These are phyloP conservation scores for Pyrenophora graminea DNA, from an alignment of 2,329 filamentous ascomycete species.

Conservation along the genomic window DNA sequence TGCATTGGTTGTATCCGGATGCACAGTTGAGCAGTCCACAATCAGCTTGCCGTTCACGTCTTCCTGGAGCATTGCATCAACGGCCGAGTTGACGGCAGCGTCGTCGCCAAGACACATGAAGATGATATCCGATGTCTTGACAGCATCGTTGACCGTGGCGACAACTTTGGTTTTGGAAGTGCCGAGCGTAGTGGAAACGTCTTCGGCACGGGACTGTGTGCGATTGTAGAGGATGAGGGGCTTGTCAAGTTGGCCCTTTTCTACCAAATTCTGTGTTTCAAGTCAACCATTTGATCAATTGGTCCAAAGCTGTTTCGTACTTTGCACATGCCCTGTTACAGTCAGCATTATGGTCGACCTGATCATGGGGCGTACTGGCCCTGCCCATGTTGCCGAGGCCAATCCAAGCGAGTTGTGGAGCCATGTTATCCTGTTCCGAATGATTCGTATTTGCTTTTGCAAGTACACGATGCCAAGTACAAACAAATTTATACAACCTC, in stretches of 20 bases:
- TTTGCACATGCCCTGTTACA: conserved; percentile 71
- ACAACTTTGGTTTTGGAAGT: conserved; percentile 67
- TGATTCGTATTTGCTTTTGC: conserved; percentile 1
- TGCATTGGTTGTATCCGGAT: conserved; percentile 76
- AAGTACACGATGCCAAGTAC: background rate
- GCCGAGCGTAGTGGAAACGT: conserved; percentile 65
- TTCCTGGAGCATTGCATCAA: conserved; percentile 60
- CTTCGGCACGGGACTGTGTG: conserved; percentile 66
- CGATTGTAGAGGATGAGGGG: conserved; percentile 83
- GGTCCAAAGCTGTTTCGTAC: background rate
- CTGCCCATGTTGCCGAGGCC: conserved; percentile 88
- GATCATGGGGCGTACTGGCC: conserved; percentile 53
- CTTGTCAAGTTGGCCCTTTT: conserved; percentile 72
- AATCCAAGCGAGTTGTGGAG: conserved; percentile 70
- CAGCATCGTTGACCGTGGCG: conserved; percentile 66
- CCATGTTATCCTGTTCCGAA: conserved; percentile 36
- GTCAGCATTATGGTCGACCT: conserved; percentile 7
- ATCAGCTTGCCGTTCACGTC: conserved; percentile 74
- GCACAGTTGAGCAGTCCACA: conserved; percentile 85
- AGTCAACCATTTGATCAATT: background rate
- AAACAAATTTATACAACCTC: background rate
- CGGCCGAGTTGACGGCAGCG: conserved; percentile 67
- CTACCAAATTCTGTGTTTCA: conserved; percentile 67
- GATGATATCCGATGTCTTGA: conserved; percentile 73
- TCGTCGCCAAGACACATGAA: conserved; percentile 84